Evolutionary conservation across 805 yeast species (phyloP).

Genomic region (Ogataea methylovora): DNA sequence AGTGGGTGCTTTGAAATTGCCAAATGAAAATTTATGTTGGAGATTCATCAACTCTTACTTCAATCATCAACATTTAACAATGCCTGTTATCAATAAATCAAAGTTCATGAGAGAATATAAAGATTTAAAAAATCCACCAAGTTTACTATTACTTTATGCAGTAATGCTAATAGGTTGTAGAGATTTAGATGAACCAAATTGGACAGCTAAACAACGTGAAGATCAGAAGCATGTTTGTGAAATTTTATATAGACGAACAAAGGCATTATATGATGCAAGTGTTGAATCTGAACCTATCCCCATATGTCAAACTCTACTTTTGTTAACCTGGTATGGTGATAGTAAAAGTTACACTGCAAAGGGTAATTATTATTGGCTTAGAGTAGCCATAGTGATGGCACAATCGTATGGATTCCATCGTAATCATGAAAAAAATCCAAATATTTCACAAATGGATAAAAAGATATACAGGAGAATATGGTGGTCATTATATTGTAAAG

Average conservation of each 20-base stretch:
- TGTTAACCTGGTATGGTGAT: slow-evolving; percentile 31
- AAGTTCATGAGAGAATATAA: slow-evolving; percentile 53
- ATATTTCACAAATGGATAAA: slow-evolving; percentile 10
- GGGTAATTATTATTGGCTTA: slow-evolving; percentile 68
- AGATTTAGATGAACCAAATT: slow-evolving; percentile 44
- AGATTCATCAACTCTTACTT: slow-evolving; percentile 58
- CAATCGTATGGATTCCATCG: slow-evolving; percentile 75
- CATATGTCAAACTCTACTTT: slow-evolving; percentile 50
- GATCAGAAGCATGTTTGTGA: slow-evolving; percentile 33
- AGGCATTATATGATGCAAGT: slow-evolving; percentile 61
- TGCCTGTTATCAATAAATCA: slow-evolving; percentile 61
- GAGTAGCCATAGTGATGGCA: slow-evolving; percentile 62
- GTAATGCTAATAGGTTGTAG: slow-evolving; percentile 63
- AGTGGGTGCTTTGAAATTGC: slow-evolving; percentile 66
- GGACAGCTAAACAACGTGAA: slow-evolving; percentile 40
- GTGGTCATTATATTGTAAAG: slow-evolving; percentile 72
- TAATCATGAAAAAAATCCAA: slow-evolving; percentile 14
- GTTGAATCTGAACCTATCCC: slow-evolving; percentile 62
- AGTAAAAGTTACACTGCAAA: slow-evolving; percentile 17
- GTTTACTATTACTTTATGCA: slow-evolving; percentile 53
- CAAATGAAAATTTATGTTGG: slow-evolving; percentile 54
- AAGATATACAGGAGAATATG: slow-evolving; percentile 60
- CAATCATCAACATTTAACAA: slow-evolving; percentile 55
- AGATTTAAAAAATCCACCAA: slow-evolving; percentile 52
- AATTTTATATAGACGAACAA: slow-evolving; percentile 34